Base-by-base conservation (phyloP, 2,329 filamentous ascomycete species). In the Dactylellina sp. region DNA sequence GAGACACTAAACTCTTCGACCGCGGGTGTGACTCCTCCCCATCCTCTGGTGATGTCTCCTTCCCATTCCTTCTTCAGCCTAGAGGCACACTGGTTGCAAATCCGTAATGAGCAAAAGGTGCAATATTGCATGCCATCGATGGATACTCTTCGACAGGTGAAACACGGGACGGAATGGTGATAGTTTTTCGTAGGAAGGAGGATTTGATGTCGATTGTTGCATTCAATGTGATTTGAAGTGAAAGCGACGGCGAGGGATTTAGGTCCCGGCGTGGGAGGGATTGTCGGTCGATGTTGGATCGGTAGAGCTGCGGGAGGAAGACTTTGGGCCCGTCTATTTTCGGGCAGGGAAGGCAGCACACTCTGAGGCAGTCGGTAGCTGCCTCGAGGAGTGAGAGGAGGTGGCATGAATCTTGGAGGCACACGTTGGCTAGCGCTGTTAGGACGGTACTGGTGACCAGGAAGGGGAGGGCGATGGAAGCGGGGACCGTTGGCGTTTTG, bases 21-120 rank as follows among this genome's bases (percentile, higher is more conserved):
- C 50, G 61, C 70, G 24, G 61, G 52, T 9, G 61, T 59, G 16
- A 75, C 71, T 7, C 52, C 61, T 7, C 71, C 71, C 71, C 71
- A 75, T 9, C 71, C 71, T 28, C 63, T 68, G 12, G 71, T 75
- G 22, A 75, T 70, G 37, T 75, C 71, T 16, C 70, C 71, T 14
- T 70, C 46, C 71, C 71, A 75, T n/a, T 75, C 71, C 52, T 68
- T 75, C 37, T 55, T 68, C 14, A 75, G 59, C 25, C 64, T 52
- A 22, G 44, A 16, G 3, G 63, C 64, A 24, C 71, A 75, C 20
- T 70, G 57, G 22, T 57, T 63, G 57, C 71, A 75, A 32, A 75
- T 68, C 12, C 71, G 71, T 1, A 75, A 42, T 1, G 71, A 35
- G 40, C 71, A 75, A 35, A 63, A 68, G n/a, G 57, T 35, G 18